Conservation (phyloP, 257 asterid genomes). For the Sherardia arvensis region DNA sequence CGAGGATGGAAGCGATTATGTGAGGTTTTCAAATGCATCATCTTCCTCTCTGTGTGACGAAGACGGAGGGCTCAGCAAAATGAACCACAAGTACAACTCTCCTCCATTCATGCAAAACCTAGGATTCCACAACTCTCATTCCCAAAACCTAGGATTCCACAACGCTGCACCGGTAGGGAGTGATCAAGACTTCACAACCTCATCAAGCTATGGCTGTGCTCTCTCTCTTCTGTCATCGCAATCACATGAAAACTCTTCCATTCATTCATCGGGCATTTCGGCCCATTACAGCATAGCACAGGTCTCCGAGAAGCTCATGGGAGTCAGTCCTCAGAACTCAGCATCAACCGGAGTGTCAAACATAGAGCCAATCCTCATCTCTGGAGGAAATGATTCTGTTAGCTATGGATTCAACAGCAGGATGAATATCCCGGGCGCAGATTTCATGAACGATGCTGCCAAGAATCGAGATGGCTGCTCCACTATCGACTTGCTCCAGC, state of each 20-base stretch:
- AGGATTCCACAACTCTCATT: constrained; percentile 11
- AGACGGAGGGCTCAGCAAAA: too few species aligned
- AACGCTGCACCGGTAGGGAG: constrained; percentile 10
- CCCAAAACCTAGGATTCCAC: constrained; percentile 10
- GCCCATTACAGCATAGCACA: constrained; percentile 15
- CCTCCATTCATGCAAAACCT: constrained; percentile 11
- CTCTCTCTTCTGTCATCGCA: constrained; percentile 52
- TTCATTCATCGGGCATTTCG: constrained; percentile 15
- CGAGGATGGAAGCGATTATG: constrained; percentile 18
- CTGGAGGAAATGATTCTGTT: constrained; percentile 11
- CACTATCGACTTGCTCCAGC: constrained; percentile 27
- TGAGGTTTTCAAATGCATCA: background rate
- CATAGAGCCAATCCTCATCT: constrained; percentile 24
- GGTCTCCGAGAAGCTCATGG: constrained; percentile 19
- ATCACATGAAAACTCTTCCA: constrained; percentile 16
- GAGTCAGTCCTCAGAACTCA: constrained; percentile 20
- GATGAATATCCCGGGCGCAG: constrained; percentile 13
- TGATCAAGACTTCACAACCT: constrained; percentile 17
- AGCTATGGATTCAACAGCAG: constrained; percentile 14
- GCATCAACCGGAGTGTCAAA: constrained; percentile 14
- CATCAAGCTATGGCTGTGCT: constrained; percentile 33
- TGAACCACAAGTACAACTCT: background rate
- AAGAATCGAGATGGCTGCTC: constrained; percentile 20
- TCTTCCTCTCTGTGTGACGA: background rate
- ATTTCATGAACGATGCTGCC: constrained; percentile 12